phyloP scores from a whole-genome alignment of 148 eudicot species.

The Rhododendron simsii region DNA sequence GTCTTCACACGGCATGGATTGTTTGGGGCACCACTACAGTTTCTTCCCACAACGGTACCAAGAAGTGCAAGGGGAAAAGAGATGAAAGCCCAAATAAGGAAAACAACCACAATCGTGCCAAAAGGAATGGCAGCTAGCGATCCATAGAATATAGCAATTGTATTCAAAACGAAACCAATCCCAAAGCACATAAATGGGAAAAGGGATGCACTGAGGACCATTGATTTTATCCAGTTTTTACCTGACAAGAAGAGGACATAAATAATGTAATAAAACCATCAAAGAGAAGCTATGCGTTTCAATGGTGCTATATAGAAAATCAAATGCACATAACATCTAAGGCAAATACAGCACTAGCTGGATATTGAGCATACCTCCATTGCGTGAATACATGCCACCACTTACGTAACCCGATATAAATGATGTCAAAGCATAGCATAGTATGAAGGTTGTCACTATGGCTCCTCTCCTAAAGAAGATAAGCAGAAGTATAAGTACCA shows the following conservation, averaged over 20 bases:
- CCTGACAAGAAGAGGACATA: slow-evolving; percentile 38
- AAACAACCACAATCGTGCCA: slow-evolving; percentile 77
- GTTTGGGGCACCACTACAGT: slow-evolving; percentile 82
- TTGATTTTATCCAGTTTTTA: slow-evolving; percentile 74
- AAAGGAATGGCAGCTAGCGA: slow-evolving; percentile 87
- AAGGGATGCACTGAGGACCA: slow-evolving; percentile 79
- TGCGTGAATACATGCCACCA: slow-evolving; percentile 86
- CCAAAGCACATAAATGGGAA: slow-evolving; percentile 84
- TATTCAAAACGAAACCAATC: slow-evolving; percentile 70
- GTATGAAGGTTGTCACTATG: slow-evolving; percentile 72
- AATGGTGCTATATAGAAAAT: neutral
- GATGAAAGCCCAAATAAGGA: slow-evolving; percentile 82
- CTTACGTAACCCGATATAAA: slow-evolving; percentile 85
- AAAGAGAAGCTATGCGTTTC: neutral
- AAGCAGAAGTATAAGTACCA: slow-evolving; percentile 11
- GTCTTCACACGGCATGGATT: slow-evolving; percentile 87
- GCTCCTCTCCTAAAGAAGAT: slow-evolving; percentile 74
- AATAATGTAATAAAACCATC: neutral
- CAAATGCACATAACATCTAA: neutral
- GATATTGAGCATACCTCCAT: slow-evolving; percentile 49
- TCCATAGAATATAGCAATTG: slow-evolving; percentile 80
- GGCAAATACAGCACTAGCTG: neutral
- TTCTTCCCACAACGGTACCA: slow-evolving; percentile 83
- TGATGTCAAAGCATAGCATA: slow-evolving; percentile 86
- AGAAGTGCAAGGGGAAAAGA: slow-evolving; percentile 86